Conservation (phyloP, 2,329 filamentous ascomycete species). For the Aspergillus tamarii region DNA sequence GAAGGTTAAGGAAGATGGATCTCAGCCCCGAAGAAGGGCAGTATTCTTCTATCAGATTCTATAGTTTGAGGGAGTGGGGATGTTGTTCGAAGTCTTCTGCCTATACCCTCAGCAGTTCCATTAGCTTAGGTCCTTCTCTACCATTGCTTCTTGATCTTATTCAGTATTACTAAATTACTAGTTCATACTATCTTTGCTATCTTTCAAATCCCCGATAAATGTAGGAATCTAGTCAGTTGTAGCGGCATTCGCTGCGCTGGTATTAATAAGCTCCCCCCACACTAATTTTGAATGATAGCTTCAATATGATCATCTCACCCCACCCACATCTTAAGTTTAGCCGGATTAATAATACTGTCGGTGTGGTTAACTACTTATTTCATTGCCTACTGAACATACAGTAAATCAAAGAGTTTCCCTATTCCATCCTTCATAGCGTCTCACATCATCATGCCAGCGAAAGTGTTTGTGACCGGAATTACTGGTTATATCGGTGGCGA, state of each 20-base stretch:
- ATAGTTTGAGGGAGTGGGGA: background rate
- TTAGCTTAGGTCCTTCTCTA: no score
- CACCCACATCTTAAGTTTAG: background rate
- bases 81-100: no score
- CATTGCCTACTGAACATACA: background rate
- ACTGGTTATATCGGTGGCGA: conserved; percentile 57
- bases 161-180: no score
- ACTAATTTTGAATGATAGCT: background rate
- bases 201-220: no score
- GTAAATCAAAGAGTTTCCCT: background rate
- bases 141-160: no score
- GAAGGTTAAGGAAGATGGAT: background rate
- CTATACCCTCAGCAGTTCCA: no score
- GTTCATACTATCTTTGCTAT: no score
- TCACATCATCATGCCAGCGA: background rate
- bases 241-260: background rate
- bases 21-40: background rate
- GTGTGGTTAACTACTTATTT: no score
- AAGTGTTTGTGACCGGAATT: conserved; percentile 37
- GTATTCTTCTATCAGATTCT: background rate
- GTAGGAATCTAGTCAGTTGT: no score
- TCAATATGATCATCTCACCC: background rate
- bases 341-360: no score
- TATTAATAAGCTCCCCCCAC: background rate
- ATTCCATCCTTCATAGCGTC: background rate